A percentile compares a stretch with the other conserved stretches of the same genome.
Conservation (phyloP, 1,139 yeast species). For the Yamadazyma epiphylla region DNA sequence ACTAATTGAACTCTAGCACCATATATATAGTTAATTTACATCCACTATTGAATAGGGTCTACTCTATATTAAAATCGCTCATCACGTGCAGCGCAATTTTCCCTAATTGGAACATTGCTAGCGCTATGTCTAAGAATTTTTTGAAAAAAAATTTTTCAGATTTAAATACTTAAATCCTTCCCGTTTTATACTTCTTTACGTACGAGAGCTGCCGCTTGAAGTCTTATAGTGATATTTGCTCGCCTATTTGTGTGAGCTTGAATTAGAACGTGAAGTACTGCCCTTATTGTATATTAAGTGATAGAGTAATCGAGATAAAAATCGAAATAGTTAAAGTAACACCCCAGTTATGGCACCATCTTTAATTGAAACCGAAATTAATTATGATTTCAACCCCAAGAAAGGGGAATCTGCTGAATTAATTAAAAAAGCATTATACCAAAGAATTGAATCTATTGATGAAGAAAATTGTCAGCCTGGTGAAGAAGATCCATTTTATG, state of each 20-base stretch:
- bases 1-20: too few relatives aligned
- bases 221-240: constrained; percentile 23
- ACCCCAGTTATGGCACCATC: constrained; percentile 30
- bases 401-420: constrained; percentile 5
- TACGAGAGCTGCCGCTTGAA: constrained; percentile 54
- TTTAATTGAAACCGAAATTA: not conserved
- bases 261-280: constrained; percentile 1
- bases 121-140: too few relatives aligned
- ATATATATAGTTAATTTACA: too few relatives aligned
- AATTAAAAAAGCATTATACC: constrained; percentile 39
- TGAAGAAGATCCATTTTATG: constrained; percentile 83
- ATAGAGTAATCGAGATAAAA: too few relatives aligned
- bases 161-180: not conserved
- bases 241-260: constrained; percentile 30
- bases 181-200: not conserved
- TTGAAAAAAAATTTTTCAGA: not conserved
- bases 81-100: too few relatives aligned
- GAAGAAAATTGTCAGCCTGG: constrained; percentile 66
- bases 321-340: too few relatives aligned
- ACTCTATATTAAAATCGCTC: too few relatives aligned
- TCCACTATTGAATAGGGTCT: too few relatives aligned
- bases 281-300: constrained; percentile 6
- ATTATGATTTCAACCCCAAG: not conserved
- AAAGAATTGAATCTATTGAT: constrained; percentile 48
- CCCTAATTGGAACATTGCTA: too few relatives aligned